phyloP scores from a whole-genome alignment of 805 yeast genomes.

The Kockiozyma suomiensis region DNA sequence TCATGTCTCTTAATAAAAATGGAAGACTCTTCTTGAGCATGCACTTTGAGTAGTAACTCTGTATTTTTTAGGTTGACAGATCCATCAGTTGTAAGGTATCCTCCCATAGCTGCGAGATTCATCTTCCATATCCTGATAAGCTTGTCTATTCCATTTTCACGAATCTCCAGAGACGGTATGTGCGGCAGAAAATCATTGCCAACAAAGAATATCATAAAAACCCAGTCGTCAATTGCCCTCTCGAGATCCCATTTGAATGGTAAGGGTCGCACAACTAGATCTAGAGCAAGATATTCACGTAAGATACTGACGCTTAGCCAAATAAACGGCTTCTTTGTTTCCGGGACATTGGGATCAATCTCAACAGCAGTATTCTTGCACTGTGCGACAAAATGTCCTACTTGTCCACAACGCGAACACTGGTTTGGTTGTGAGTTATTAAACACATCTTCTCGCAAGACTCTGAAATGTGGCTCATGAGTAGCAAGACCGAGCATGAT shows the following conservation, averaged over 20 bases:
- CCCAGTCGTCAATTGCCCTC: conserved; percentile 98
- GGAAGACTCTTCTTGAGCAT: conserved; percentile 74
- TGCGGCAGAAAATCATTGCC: conserved; percentile 99
- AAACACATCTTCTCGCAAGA: conserved; percentile 94
- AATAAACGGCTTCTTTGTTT: conserved; percentile 74
- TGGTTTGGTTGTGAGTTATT: conserved; percentile 57
- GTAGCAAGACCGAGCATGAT: conserved; percentile 95
- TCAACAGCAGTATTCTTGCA: conserved; percentile 28
- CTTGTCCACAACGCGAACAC: conserved; percentile 58
- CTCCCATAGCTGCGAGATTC: conserved; percentile 63
- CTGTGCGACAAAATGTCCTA: conserved; percentile 29
- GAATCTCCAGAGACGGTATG: conserved; percentile 88
- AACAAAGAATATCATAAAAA: conserved; percentile 96
- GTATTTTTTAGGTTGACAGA: conserved; percentile 72
- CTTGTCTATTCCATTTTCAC: conserved; percentile 89
- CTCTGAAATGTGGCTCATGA: conserved; percentile 95
- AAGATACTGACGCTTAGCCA: conserved; percentile 90
- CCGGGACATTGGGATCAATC: conserved; percentile 47
- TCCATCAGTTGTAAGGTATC: conserved; percentile 91
- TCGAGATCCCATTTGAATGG: conserved; percentile 83
- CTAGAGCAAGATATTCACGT: conserved; percentile 85
- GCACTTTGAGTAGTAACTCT: conserved; percentile 63
- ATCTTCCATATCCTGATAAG: conserved; percentile 83
- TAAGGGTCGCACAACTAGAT: conserved; percentile 68
- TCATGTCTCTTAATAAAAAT: conserved; percentile 73